phyloP scores from a whole-genome alignment of 331 rosid species.

The Quercus tomentella region DNA sequence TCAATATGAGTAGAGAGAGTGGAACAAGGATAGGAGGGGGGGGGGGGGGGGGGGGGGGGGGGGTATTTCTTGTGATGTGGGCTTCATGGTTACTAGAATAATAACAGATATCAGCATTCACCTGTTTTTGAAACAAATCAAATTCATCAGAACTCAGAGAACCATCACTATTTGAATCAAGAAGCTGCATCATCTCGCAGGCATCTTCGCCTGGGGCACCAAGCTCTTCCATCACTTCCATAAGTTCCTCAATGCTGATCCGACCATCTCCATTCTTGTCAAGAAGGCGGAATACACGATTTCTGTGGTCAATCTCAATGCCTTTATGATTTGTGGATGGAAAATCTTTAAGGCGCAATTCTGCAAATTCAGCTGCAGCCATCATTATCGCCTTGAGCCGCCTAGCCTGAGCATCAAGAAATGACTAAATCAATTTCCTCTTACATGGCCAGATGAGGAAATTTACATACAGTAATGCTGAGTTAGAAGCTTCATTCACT shows the following conservation, averaged over 20 bases:
- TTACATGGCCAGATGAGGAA: neutral
- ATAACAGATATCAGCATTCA: constrained; percentile 15
- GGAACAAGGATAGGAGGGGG: too few relatives aligned
- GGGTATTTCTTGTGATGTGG: neutral
- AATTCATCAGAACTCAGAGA: constrained; percentile 81
- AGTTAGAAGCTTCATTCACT: neutral
- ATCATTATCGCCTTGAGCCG: constrained; percentile 79
- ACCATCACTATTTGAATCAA: constrained; percentile 79
- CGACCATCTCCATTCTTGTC: constrained; percentile 96
- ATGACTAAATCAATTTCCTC: constrained; percentile 16
- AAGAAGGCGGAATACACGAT: constrained; percentile 76
- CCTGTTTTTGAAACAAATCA: constrained; percentile 75
- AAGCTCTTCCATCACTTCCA: constrained; percentile 91
- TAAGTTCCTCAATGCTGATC: constrained; percentile 87
- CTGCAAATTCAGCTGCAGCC: constrained; percentile 97
- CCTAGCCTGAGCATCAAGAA: constrained; percentile 60
- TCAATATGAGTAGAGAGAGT: neutral
- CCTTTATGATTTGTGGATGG: constrained; percentile 49
- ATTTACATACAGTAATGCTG: neutral
- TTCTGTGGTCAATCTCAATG: constrained; percentile 45
- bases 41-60: neutral
- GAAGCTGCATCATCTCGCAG: constrained; percentile 71
- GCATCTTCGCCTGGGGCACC: constrained; percentile 97
- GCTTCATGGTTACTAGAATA: neutral
- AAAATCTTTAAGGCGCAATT: constrained; percentile 76